phyloP scores from a whole-genome alignment of 139 green algal species.

The Prasinococcaceae sp. region DNA sequence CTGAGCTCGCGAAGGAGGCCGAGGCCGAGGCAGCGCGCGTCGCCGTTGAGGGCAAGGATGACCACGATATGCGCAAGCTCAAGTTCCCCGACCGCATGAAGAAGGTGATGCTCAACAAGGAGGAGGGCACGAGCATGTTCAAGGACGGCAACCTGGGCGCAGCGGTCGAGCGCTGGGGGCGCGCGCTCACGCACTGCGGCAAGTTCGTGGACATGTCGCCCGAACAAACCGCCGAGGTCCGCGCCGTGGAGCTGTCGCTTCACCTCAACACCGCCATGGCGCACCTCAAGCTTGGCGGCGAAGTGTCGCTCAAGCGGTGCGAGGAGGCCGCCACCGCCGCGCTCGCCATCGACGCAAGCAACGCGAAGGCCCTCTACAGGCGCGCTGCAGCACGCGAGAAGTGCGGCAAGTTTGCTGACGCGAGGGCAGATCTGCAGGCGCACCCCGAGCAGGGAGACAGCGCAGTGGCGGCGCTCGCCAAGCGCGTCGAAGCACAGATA shows the following conservation, averaged over 20 bases:
- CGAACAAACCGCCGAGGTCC: neutral
- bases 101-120: neutral
- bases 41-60: neutral
- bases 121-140: neutral
- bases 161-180: neutral
- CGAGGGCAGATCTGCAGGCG: neutral
- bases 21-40: neutral
- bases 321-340: neutral
- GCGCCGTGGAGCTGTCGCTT: neutral
- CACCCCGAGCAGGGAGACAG: neutral
- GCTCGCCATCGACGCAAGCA: neutral
- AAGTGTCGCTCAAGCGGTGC: neutral
- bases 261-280: neutral
- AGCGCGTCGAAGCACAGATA: neutral
- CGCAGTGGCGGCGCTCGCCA: neutral
- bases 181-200: neutral
- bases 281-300: neutral
- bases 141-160: neutral
- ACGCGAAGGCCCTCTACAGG: neutral
- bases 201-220: neutral
- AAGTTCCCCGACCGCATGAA: neutral
- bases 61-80: neutral
- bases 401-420: neutral
- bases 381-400: neutral
- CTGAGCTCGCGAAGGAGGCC: neutral